These are phyloP conservation scores for Ensete ventricosum DNA, from an alignment of 176 grass and related monocot species.

Conservation along the genomic window DNA sequence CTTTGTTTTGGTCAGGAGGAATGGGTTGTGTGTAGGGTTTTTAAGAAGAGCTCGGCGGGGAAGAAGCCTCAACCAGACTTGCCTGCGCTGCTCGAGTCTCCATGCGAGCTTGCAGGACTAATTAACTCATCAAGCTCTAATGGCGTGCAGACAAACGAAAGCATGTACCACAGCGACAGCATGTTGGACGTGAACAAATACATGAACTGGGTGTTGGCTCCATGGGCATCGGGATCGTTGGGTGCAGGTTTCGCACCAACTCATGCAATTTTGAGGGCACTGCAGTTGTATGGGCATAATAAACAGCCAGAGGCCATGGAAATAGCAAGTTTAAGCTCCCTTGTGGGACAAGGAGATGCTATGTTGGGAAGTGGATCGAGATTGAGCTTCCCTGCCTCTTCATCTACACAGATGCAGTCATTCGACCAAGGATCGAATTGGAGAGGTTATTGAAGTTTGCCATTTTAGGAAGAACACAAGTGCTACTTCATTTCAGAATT, in stretches of 20 bases:
- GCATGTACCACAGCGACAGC: background rate
- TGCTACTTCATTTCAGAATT: too few species aligned
- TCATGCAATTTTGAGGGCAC: slow-evolving; percentile 6
- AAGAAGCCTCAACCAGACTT: slow-evolving; percentile 1
- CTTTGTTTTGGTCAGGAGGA: slow-evolving; percentile 6
- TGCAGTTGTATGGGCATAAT: background rate
- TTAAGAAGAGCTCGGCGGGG: slow-evolving; percentile 3
- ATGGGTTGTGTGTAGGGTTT: slow-evolving; percentile 24
- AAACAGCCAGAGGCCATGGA: background rate
- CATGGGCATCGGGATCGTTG: too few species aligned
- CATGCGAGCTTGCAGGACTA: background rate
- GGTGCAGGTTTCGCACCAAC: background rate
- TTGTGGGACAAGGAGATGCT: background rate
- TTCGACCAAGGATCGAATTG: slow-evolving; percentile 7
- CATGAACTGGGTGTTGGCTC: slow-evolving; percentile 1
- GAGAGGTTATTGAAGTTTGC: slow-evolving; percentile 1
- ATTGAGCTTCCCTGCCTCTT: slow-evolving; percentile 14
- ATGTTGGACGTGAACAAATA: background rate
- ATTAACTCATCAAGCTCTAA: background rate
- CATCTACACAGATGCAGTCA: background rate
- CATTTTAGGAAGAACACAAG: too few species aligned
- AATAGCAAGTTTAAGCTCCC: background rate
- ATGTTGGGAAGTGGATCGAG: background rate
- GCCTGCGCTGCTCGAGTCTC: slow-evolving; percentile 7
- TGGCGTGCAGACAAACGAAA: background rate